Conservation (phyloP, 1,284 basidiomycete genomes). For the Ustilago tritici region DNA sequence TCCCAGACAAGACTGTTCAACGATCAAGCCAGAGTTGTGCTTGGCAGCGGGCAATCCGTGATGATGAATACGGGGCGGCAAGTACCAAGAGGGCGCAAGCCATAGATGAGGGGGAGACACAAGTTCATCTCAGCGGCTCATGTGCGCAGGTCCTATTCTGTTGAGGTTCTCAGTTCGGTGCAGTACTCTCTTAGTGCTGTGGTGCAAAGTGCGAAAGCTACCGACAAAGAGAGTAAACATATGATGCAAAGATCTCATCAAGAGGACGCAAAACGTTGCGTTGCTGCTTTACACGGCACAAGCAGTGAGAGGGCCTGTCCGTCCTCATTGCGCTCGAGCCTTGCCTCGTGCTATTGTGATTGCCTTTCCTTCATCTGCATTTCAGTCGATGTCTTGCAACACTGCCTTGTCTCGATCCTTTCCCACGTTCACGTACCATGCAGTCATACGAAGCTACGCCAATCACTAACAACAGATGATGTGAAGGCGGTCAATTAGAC, state of each 20-base stretch:
- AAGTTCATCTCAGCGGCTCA: conserved; percentile 3
- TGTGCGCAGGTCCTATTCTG: not conserved
- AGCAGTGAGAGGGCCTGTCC: not conserved
- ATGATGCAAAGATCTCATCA: too few relatives aligned
- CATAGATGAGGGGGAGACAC: not conserved
- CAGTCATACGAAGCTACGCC: not conserved
- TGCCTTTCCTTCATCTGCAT: not conserved
- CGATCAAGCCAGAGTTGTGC: too few relatives aligned
- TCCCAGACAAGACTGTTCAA: too few relatives aligned
- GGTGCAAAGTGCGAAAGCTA: too few relatives aligned
- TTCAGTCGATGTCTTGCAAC: not conserved
- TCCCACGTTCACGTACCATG: not conserved
- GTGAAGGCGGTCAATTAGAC: not conserved
- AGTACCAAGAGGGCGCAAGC: not conserved
- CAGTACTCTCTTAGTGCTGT: too few relatives aligned
- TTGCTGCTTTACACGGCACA: too few relatives aligned
- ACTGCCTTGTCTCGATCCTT: not conserved
- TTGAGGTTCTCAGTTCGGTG: not conserved
- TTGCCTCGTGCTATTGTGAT: not conserved
- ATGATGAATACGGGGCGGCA: not conserved
- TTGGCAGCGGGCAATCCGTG: not conserved
- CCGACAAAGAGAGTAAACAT: too few relatives aligned
- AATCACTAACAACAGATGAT: not conserved
- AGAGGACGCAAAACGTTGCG: too few relatives aligned
- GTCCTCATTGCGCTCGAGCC: not conserved